phyloP scores from a whole-genome alignment of 2,329 filamentous ascomycete genomes.

The Microcyclosporella mali region DNA sequence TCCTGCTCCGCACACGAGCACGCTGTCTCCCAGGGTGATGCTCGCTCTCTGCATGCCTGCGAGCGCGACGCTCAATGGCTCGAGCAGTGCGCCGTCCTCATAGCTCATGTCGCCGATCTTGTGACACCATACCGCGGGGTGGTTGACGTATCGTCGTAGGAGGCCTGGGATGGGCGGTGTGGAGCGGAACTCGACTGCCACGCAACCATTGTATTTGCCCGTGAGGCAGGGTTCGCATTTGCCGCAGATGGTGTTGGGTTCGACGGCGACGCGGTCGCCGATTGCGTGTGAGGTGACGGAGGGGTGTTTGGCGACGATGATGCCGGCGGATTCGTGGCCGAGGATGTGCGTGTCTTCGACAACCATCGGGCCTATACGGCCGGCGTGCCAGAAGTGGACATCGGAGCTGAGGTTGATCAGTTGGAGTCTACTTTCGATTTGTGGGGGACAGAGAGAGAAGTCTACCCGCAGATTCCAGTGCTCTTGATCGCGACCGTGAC shows the following conservation, averaged over 20 bases:
- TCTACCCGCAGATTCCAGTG: constrained; percentile 90
- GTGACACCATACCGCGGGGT: constrained; percentile 91
- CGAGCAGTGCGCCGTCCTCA: constrained; percentile 84
- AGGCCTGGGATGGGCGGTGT: constrained; percentile 86
- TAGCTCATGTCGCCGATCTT: constrained; percentile 90
- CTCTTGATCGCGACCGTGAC: constrained; percentile 85
- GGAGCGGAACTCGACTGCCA: constrained; percentile 76
- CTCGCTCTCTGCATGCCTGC: constrained; percentile 80
- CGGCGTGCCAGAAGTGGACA: constrained; percentile 95
- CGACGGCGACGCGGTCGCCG: constrained; percentile 87
- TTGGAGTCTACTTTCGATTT: neutral
- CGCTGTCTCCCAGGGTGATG: constrained; percentile 75
- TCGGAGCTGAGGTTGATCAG: constrained; percentile 59
- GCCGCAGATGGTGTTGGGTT: constrained; percentile 90
- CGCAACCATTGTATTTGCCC: constrained; percentile 92
- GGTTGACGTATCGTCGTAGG: constrained; percentile 86
- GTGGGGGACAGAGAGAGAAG: neutral
- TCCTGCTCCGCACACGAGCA: constrained; percentile 85
- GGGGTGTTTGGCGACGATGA: constrained; percentile 70
- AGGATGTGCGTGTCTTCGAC: constrained; percentile 84
- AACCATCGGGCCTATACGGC: constrained; percentile 93
- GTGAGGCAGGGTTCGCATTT: constrained; percentile 85
- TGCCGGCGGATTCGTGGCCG: constrained; percentile 87
- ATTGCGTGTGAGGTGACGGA: constrained; percentile 71
- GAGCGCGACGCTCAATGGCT: constrained; percentile 82